Evolutionary conservation across 73 alveolate species (phyloP), one percentile per base, ranked within the genome.

Genomic region (Paramecium biaurelia): DNA sequence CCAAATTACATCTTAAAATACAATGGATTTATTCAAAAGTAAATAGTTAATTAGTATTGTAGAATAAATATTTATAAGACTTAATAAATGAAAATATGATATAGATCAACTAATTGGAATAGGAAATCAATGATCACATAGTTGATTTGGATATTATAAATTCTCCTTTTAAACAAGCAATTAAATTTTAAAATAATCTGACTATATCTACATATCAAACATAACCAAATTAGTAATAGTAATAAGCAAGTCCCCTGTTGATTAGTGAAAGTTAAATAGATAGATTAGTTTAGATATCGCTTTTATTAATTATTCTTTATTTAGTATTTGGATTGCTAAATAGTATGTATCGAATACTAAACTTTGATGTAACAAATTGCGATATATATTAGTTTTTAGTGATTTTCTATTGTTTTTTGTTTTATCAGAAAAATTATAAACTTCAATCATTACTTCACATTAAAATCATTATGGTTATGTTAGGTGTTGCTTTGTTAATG

Each of bases 11-110:
- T 35, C 37, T 74, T 21, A 74, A 35, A 74, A 38, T 74, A 28
- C 20, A 74, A 11, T 74, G 87, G 87, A 38, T 74, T 37, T 35
- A 14, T 74, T 74, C 63, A 14, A 32, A n/a, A 35, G 56, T 35
- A 67, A 30, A 7, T 2, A 20, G 4, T 24, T 5, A 12, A n/a
- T 14, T 32, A 67, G 18, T 8, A 4, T 32, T 10, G 28, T 74
- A 74, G 87, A 74, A 74, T 23, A 37, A 79, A 79, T 79, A 43
- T 24, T 79, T 79, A 79, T 20, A 42, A 42, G 74, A 79, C 30
- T 12, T 79, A 21, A 43, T 79, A 0, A 45, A 26, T 30, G 45
- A 38, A 45, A 45, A 41, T 30, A 42, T 15, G 56, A 14, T 4
- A 4, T 24, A 79, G 37, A 23, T 43, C 1, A 18, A 45, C 10